Conservation (phyloP, 345 rosid genomes). For the Citrus maxima region DNA sequence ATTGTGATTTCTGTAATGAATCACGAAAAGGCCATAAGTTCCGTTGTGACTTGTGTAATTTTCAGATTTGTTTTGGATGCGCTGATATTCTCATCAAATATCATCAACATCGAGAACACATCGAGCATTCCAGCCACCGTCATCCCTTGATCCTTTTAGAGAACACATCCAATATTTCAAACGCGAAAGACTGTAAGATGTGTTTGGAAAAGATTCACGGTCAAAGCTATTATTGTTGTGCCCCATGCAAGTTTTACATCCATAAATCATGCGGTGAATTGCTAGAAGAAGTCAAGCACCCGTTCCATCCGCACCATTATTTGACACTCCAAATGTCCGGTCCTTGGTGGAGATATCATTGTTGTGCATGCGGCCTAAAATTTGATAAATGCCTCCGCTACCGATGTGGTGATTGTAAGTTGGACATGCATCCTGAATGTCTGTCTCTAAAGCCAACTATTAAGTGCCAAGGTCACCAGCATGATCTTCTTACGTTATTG, state of each 20-base stretch:
- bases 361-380: not conserved
- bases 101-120: not conserved
- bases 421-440: not conserved
- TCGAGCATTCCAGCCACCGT: not conserved
- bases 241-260: not conserved
- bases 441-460: not conserved
- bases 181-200: not conserved
- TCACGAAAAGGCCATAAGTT: too few relatives aligned
- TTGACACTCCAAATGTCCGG: not conserved
- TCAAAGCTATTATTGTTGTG: not conserved
- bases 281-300: not conserved
- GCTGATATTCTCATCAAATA: too few relatives aligned
- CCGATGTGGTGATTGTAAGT: not conserved
- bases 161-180: too few relatives aligned
- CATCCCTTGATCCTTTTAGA: not conserved
- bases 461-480: not conserved
- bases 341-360: not conserved
- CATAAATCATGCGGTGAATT: not conserved
- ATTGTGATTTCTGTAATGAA: too few relatives aligned
- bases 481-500: not conserved
- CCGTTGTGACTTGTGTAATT: too few relatives aligned
- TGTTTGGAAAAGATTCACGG: not conserved
- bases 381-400: not conserved
- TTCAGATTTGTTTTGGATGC: too few relatives aligned
- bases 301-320: not conserved